phyloP scores from a whole-genome alignment of 2,329 filamentous ascomycete genomes.

The Zarea fungicola region DNA sequence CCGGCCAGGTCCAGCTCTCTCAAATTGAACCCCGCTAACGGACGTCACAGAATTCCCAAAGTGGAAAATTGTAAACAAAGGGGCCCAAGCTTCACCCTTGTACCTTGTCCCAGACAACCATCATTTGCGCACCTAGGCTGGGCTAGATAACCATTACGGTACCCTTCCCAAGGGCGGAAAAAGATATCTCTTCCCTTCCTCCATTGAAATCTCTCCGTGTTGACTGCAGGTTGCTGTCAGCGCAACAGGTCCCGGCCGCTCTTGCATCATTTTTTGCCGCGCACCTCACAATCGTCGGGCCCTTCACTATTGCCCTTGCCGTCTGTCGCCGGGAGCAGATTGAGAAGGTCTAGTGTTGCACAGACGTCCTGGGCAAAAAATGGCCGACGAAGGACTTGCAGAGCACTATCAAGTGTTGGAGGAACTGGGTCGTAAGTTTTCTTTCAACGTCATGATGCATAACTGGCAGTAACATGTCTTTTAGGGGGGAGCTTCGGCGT shows the following conservation, averaged over 20 bases:
- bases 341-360: constrained; percentile 1
- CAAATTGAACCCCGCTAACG: constrained; percentile 17
- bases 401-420: constrained; percentile 91
- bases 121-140: constrained; percentile 15
- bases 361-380: constrained; percentile 27
- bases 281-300: constrained; percentile 11
- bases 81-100: constrained; percentile 26
- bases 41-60: constrained; percentile 30
- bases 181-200: constrained; percentile 1
- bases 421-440: constrained; percentile 81
- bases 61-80: constrained; percentile 38
- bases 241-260: constrained; percentile 7
- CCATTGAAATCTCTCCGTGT: neutral
- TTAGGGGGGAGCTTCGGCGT: constrained; percentile 48
- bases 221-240: constrained; percentile 9
- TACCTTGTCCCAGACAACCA: constrained; percentile 32
- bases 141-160: constrained; percentile 15
- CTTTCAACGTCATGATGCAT: neutral
- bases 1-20: constrained; percentile 10
- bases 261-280: constrained; percentile 4
- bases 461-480: constrained; percentile 8
- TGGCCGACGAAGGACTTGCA: constrained; percentile 65
- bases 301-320: neutral
- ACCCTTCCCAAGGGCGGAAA: constrained; percentile 8
- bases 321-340: constrained; percentile 1